Base-by-base conservation (phyloP, 2,329 filamentous ascomycete genomes). In the Neodidymelliopsis sp. region DNA sequence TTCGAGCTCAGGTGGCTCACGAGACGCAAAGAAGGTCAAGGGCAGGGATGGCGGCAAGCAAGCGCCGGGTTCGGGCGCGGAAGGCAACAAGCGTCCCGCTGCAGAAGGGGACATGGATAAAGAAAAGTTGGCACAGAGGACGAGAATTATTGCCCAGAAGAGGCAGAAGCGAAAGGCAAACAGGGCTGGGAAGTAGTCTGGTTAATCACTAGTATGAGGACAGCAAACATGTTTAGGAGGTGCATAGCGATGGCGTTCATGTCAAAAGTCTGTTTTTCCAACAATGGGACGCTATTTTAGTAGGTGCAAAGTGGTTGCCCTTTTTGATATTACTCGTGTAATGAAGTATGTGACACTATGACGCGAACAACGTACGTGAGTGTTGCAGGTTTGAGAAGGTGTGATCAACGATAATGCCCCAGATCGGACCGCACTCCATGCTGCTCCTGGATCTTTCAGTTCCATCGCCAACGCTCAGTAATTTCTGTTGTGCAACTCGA, bases 121-220 rank as follows among this genome's bases (percentile, higher is more conserved):
- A 30, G 81, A 79, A 54, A 76, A 78, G 74, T 68, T 84, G 43
- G 82, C 82, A 19, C 83, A 82, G 68, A 76, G 84, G 55, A 89
- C 91, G 65, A 87, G 86, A 66, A 89, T 97, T 66, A 95, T 96
- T 72, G 87, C 85, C 37, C 87, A 90, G 73, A 97, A 96, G 79
- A 82, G 91, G 55, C 84, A 88, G 77, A 83, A 88, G 79, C 84
- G 91, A 44, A 79, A 77, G 57, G 67, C 72, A 71, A 80, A 84
- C 69, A 81, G 84, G 72, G 76, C 81, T 63, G 78, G 81, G 58
- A 83, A 82, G 74, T 49, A 49, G 34, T 4, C 6, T 35, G 12
- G 20, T n/a, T 30, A 11, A 10, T 28, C 19, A 18, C 16, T 25
- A 9, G 4, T 12, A 8, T 5, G 16, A 4, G 12, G 10, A 16